Percentiles rank a stretch among this genome's conserved stretches.
Evolutionary conservation across 208 protist genomes (phyloP).

Genomic region (Trypanosoma lewisi): DNA sequence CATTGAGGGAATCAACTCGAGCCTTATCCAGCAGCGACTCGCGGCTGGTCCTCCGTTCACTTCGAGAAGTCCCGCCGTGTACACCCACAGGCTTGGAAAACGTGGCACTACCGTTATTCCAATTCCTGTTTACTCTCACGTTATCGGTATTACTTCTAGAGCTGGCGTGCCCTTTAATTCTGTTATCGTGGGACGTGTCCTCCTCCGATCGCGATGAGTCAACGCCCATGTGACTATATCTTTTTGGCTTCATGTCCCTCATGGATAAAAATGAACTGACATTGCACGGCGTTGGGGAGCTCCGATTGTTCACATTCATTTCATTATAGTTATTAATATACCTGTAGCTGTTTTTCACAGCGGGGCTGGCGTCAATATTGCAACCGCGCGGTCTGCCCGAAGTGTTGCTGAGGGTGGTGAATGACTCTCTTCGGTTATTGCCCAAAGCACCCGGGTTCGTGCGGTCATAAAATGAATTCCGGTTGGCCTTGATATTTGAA

Average conservation of each 20-base stretch:
- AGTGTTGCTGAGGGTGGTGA: neutral
- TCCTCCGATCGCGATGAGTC: neutral
- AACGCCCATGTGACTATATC: neutral
- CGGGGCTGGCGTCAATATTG: neutral
- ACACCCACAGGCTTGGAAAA: neutral
- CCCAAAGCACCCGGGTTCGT: neutral
- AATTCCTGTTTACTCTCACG: neutral
- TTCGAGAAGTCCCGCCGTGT: neutral
- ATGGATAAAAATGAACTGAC: neutral
- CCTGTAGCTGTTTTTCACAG: neutral
- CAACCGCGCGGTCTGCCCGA: neutral
- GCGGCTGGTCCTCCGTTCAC: neutral
- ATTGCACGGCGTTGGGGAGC: slow-evolving; percentile 3
- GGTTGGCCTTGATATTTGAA: slow-evolving; percentile 19
- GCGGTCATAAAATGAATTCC: neutral
- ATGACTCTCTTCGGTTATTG: neutral
- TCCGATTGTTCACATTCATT: slow-evolving; percentile 6
- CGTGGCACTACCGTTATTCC: neutral
- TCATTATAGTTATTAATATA: slow-evolving; percentile 4
- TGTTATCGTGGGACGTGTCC: neutral
- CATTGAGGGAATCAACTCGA: neutral
- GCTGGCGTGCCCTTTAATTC: neutral
- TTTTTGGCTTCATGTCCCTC: neutral
- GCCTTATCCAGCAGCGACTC: neutral
- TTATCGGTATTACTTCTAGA: neutral